Percentiles rank a stretch among this genome's conserved stretches.
Conservation (phyloP, 2,329 filamentous ascomycete genomes). For the Emergomyces orientalis region DNA sequence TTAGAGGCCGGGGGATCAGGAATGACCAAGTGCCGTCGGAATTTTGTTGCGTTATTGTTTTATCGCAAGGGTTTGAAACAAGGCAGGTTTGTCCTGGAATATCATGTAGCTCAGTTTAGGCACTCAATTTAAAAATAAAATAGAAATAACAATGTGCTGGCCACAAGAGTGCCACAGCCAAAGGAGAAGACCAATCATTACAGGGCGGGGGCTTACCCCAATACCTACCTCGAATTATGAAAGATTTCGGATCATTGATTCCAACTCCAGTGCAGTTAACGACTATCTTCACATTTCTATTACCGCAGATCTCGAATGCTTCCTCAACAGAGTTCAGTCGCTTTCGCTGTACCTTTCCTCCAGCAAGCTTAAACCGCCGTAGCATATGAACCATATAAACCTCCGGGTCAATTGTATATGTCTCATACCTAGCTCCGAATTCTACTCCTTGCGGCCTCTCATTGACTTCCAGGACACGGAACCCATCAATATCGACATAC, state of each 20-base stretch:
- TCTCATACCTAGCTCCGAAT: slow-evolving; percentile 36
- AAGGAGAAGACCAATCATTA: neutral
- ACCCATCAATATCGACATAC: slow-evolving; percentile 29
- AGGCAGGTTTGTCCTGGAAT: slow-evolving; percentile 39
- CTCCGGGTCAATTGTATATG: slow-evolving; percentile 37
- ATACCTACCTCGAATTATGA: slow-evolving; percentile 35
- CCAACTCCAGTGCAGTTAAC: slow-evolving; percentile 40
- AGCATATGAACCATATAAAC: slow-evolving; percentile 37
- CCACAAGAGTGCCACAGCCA: neutral
- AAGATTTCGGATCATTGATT: slow-evolving; percentile 34
- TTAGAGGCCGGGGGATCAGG: slow-evolving; percentile 51
- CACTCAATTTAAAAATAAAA: neutral
- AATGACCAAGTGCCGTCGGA: slow-evolving; percentile 56
- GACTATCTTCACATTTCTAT: slow-evolving; percentile 27
- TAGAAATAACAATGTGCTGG: neutral
- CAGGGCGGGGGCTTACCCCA: neutral
- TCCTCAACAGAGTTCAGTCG: slow-evolving; percentile 22
- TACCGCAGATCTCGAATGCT: slow-evolving; percentile 29
- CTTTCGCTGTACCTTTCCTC: slow-evolving; percentile 24
- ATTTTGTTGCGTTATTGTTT: slow-evolving; percentile 51
- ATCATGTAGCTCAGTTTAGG: neutral
- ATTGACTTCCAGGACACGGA: slow-evolving; percentile 22
- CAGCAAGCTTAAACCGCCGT: slow-evolving; percentile 32
- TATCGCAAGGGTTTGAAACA: slow-evolving; percentile 35
- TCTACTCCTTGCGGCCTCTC: slow-evolving; percentile 30